Evolutionary conservation across 2,329 filamentous ascomycete species (phyloP).

Genomic region (Aspergillus sp.): DNA sequence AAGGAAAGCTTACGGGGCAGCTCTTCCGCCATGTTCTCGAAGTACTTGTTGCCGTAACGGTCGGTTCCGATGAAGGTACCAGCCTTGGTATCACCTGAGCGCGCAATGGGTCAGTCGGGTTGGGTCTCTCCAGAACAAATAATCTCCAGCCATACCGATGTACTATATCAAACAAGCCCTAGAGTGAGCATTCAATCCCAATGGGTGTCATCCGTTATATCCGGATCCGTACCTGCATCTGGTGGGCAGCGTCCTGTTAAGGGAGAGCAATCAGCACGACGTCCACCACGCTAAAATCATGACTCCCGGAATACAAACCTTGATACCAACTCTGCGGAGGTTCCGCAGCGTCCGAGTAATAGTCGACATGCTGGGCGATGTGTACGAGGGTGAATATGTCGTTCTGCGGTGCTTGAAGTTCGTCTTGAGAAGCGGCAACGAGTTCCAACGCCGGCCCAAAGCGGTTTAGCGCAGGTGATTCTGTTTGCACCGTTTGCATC

Average conservation of each 20-base stretch:
- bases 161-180: constrained; percentile 24
- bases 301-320: constrained; percentile 47
- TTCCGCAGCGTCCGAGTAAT: constrained; percentile 79
- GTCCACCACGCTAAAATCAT: constrained; percentile 8
- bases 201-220: constrained; percentile 4
- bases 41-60: constrained; percentile 95
- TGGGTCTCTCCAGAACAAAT: neutral
- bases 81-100: constrained; percentile 86
- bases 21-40: constrained; percentile 84
- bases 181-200: constrained; percentile 17
- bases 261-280: constrained; percentile 30
- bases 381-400: constrained; percentile 10
- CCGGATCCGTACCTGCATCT: constrained; percentile 66
- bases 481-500: constrained; percentile 33
- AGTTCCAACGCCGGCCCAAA: constrained; percentile 17
- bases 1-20: constrained; percentile 62
- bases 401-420: constrained; percentile 7
- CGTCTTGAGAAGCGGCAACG: constrained; percentile 11
- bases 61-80: constrained; percentile 79
- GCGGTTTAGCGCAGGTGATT: constrained; percentile 14
- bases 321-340: constrained; percentile 78
- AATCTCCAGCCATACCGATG: constrained; percentile 30
- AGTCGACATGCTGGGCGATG: constrained; percentile 70
- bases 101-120: constrained; percentile 19
- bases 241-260: constrained; percentile 75